Evolutionary conservation across 140 eudicot species (phyloP).

Genomic region (Senecio squalidus): DNA sequence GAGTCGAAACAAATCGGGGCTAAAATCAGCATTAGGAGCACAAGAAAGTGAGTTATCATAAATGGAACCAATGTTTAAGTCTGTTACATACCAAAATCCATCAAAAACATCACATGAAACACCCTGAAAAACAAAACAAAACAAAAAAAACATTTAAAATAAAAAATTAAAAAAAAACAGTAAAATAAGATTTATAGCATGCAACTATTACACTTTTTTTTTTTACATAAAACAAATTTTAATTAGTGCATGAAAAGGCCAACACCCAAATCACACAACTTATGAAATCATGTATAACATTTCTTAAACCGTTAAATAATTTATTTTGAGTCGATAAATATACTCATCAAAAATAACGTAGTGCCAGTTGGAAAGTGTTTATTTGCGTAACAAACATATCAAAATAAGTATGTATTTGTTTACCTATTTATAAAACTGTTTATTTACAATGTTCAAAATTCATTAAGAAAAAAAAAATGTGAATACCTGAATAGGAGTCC

Average conservation of each 20-base stretch:
- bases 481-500: slow-evolving; percentile 85
- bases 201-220: neutral
- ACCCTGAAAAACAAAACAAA: slow-evolving; percentile 41
- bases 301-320: neutral
- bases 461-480: neutral
- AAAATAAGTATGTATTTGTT: too few relatives aligned
- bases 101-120: slow-evolving; percentile 70
- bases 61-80: slow-evolving; percentile 53
- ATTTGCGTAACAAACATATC: too few relatives aligned
- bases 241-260: slow-evolving; percentile 1
- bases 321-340: too few relatives aligned
- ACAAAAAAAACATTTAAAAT: neutral
- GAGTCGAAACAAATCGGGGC: slow-evolving; percentile 49
- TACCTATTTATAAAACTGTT: too few relatives aligned
- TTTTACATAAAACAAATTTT: slow-evolving; percentile 1
- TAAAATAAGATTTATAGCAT: slow-evolving; percentile 10
- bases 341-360: too few relatives aligned
- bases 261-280: neutral
- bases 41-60: slow-evolving; percentile 72
- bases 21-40: slow-evolving; percentile 44
- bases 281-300: neutral
- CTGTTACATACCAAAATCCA: slow-evolving; percentile 78
- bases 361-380: too few relatives aligned
- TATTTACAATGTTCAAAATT: too few relatives aligned
- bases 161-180: too few relatives aligned